Evolutionary conservation across 495 filamentous ascomycete species (phyloP), one percentile per base, ranked within the genome.

Genomic region (Durotheca rogersii): DNA sequence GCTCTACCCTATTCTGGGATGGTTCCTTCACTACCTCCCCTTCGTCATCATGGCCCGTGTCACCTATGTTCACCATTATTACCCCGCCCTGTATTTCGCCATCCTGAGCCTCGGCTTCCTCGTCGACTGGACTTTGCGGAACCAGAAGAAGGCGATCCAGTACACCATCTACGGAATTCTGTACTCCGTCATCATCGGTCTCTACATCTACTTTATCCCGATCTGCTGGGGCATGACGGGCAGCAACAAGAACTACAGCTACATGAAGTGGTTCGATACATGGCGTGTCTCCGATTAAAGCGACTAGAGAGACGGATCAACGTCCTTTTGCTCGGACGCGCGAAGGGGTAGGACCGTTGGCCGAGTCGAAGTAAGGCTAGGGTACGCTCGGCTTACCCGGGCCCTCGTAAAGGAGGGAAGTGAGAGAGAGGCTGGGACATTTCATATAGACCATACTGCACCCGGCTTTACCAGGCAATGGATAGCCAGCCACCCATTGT

Each of bases 21-120:
- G 93, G 93, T 81, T 96, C 66, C 77, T 97, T 44, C 93, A 98
- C 71, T 98, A 96, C 61, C 67, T 96, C 36, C 93, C 93, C 15
- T 98, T 98, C 71, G 80, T 96, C 60, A 82, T 90, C 63, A 98
- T 98, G 93, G 94, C 88, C 9, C 86, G 93, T 72, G 93, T 98
- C 44, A 98, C 93, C 18, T 98, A 98, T 67, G 93, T 98, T 36
- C 93, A 98, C 68, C 93, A 98, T 71, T 98, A 98, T 72, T 98
- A 97, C 69, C 93, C 93, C 6, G 93, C 93, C n/a, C 80, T 98
- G 3, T 98, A 96, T 73, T 98, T 96, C 64, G 92, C 93, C 42
- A 96, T 98, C 50, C 74, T 98, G 16, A 83, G 79, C 7, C 81
- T 88, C 40, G 94, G 93, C 36, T 98, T 98, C 74, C 79, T 91